Base-by-base conservation (phyloP, 371 early-diverging fungal genomes). In the Mucor mucedo region DNA sequence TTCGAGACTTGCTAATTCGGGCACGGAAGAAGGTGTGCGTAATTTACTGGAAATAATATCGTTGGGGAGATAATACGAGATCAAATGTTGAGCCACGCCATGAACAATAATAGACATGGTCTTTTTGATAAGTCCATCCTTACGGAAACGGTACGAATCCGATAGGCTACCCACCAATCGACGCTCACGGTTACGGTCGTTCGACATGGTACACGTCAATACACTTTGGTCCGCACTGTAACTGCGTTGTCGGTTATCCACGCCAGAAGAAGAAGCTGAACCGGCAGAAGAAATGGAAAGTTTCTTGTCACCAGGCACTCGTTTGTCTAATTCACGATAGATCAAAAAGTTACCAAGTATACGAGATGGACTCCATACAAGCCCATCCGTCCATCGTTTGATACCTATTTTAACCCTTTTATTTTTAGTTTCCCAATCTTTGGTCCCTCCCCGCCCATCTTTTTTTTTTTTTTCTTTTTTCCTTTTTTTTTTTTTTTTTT, bases 81-180 rank as follows among this genome's bases (percentile, higher is more conserved):
- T 93, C 69, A 95, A 76, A 64, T 94, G 94, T 66, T 93, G 91
- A 52, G 87, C 78, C 42, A 86, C 84, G 52, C 91, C 91, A 63
- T 92, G 87, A 52, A 87, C 86, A 38, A 88, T 87, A 55, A 93
- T 87, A 10, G 93, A 93, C 82, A 95, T 87, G 4, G 95, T 89
- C 73, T 93, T 93, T 69, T 95, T 95, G 67, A 93, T 89, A 27
- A 95, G 81, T 0, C 95, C 95, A 64, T 88, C 87, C 59, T 90
- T 90, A 64, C 92, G 93, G 66, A 92, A 87, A 61, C 85, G 73
- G 72, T 88, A 85, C 52, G 84, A 84, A 72, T 83, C 86, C 39
- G 83, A 89, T 32, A 87, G 69, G 42, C 84, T 84, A 1, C 87
- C 89, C 45, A 87, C 85, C 28, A 87, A 68, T 39, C 81, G 79